These are phyloP conservation scores for Cystofilobasidium ferigula DNA, from an alignment of 768 basidiomycete species.

Conservation along the genomic window DNA sequence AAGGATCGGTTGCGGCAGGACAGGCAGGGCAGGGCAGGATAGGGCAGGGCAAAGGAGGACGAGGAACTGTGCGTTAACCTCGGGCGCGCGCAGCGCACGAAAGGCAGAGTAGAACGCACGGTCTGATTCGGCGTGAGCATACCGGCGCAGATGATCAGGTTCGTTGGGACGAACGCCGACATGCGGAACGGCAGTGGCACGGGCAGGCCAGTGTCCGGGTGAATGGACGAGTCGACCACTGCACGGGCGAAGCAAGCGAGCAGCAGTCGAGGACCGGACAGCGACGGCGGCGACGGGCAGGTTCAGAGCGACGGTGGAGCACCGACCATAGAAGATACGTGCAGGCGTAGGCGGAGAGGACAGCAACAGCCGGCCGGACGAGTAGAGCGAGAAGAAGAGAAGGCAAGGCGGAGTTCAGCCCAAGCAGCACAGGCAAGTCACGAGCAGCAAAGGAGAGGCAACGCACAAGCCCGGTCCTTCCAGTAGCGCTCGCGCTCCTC, in stretches of 20 bases:
- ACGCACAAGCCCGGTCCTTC: conserved; percentile 1
- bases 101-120: conserved; percentile 3
- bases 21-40: too few species aligned
- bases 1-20: background rate
- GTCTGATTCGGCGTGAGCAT: conserved; percentile 42
- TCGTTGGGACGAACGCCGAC: conserved; percentile 39
- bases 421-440: background rate
- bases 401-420: background rate
- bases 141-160: conserved; percentile 37
- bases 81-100: conserved; percentile 6
- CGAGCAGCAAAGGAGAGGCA: background rate
- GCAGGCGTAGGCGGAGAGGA: too few species aligned
- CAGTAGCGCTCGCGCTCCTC: conserved; percentile 13
- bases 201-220: conserved; percentile 40
- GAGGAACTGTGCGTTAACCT: conserved; percentile 31
- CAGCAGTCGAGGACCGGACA: too few species aligned
- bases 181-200: conserved; percentile 41
- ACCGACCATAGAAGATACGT: too few species aligned
- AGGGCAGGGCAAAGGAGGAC: conserved; percentile 31
- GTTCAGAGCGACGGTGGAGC: too few species aligned
- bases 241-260: background rate
- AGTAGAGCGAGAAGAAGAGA: background rate
- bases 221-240: conserved; percentile 28
- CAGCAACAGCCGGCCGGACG: too few species aligned
- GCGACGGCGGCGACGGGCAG: too few species aligned